A percentile compares a stretch with the other conserved stretches of the same genome.
phyloP scores from a whole-genome alignment of 768 basidiomycete genomes.

The Gloeopeniophorella convolvens region DNA sequence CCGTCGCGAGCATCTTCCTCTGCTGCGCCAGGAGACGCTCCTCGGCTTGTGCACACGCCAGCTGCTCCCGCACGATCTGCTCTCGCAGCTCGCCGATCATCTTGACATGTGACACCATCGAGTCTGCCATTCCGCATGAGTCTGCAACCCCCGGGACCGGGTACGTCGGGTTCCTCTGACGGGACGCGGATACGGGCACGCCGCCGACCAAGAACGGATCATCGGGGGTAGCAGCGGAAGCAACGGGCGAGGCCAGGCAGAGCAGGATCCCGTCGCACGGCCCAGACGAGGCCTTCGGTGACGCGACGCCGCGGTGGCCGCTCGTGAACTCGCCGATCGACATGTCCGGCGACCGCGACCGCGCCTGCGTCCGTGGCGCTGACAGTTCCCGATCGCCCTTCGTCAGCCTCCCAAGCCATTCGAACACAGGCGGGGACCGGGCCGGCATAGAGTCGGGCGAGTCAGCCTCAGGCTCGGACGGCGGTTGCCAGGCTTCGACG shows the following conservation, averaged over 20 bases:
- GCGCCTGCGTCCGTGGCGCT: not conserved
- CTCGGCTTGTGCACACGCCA: not conserved
- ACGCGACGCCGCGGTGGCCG: not conserved
- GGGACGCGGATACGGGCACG: not conserved
- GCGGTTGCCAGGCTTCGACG: not conserved
- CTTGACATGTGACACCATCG: not conserved
- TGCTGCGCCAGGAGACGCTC: not conserved
- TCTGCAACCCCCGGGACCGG: not conserved
- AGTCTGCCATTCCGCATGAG: not conserved
- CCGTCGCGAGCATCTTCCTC: constrained; percentile 1
- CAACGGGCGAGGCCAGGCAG: not conserved
- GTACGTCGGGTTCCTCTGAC: not conserved
- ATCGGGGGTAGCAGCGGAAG: not conserved
- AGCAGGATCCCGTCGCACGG: not conserved
- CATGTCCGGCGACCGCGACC: not conserved
- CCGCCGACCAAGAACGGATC: constrained; percentile 1
- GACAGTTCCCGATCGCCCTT: not conserved
- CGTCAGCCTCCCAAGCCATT: not conserved
- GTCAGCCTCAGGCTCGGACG: too few relatives aligned
- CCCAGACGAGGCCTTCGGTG: not conserved
- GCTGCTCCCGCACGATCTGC: not conserved
- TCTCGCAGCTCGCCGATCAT: not conserved
- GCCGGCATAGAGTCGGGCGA: not conserved
- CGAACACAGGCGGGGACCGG: not conserved
- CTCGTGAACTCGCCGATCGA: not conserved